phyloP scores from a whole-genome alignment of 148 eudicot genomes.

The Camellia lanceoleosa region DNA sequence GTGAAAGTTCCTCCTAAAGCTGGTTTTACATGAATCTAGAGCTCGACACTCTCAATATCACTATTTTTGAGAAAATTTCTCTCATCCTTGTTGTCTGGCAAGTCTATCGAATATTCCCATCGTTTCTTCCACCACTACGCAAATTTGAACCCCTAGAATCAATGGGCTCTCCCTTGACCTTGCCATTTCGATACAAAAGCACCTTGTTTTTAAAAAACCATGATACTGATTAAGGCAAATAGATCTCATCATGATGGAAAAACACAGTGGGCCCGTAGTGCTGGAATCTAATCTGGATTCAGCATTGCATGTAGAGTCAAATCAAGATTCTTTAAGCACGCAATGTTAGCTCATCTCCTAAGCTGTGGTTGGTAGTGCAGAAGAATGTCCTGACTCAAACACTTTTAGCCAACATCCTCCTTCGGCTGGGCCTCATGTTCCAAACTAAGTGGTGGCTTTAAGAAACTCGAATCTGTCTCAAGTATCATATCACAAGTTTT shows the following conservation, averaged over 20 bases:
- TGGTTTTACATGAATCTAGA: slow-evolving; percentile 88
- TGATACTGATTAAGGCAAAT: slow-evolving; percentile 80
- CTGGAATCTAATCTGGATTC: slow-evolving; percentile 66
- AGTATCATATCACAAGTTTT: slow-evolving; percentile 56
- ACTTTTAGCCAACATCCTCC: slow-evolving; percentile 66
- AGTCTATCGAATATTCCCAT: slow-evolving; percentile 82
- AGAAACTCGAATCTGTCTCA: slow-evolving; percentile 30
- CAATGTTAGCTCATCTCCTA: slow-evolving; percentile 40
- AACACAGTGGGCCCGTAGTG: slow-evolving; percentile 61
- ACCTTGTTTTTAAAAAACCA: slow-evolving; percentile 94
- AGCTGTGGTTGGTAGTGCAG: slow-evolving; percentile 40
- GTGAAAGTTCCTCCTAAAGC: slow-evolving; percentile 91
- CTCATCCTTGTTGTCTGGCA: slow-evolving; percentile 54
- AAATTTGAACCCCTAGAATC: slow-evolving; percentile 68
- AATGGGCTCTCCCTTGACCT: slow-evolving; percentile 41
- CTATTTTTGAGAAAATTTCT: slow-evolving; percentile 51
- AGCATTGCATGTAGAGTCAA: slow-evolving; percentile 62
- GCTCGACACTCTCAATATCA: slow-evolving; percentile 68
- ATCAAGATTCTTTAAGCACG: slow-evolving; percentile 70
- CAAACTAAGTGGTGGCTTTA: slow-evolving; percentile 46
- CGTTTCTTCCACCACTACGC: slow-evolving; percentile 70
- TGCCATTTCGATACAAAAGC: slow-evolving; percentile 50
- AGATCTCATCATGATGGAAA: slow-evolving; percentile 82
- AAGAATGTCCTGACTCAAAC: slow-evolving; percentile 84
- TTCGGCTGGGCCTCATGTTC: slow-evolving; percentile 64